phyloP scores from a whole-genome alignment of 441 rosid genomes.

The Hura crepitans region DNA sequence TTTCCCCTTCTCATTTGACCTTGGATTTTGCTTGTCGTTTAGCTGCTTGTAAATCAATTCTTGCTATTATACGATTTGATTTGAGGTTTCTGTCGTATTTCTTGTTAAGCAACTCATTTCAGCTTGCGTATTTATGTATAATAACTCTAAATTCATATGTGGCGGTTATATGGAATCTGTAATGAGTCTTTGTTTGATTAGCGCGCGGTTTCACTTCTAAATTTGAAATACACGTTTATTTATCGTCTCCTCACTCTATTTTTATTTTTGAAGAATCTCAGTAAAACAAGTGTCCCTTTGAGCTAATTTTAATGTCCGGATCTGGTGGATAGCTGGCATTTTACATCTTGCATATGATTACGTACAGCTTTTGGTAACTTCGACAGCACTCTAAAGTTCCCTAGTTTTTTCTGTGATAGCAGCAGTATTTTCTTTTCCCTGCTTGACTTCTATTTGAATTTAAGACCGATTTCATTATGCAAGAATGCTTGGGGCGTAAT shows the following conservation, averaged over 20 bases:
- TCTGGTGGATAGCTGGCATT: conserved; percentile 12
- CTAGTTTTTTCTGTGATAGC: no score
- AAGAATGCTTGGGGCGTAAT: background rate
- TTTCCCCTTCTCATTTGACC: background rate
- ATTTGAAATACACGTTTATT: background rate
- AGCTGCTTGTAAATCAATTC: background rate
- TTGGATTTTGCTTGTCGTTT: background rate
- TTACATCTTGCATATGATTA: no score
- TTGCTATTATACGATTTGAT: background rate
- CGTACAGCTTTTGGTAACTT: no score
- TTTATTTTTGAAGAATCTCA: background rate
- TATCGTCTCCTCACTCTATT: background rate
- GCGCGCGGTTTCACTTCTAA: background rate
- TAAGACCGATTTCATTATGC: background rate
- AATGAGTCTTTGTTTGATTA: background rate
- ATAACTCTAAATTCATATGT: background rate
- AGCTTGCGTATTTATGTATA: background rate
- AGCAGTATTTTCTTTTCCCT: background rate
- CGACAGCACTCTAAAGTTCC: no score
- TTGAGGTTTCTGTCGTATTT: background rate
- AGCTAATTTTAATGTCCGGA: conserved; percentile 13
- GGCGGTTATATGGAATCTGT: background rate
- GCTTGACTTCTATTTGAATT: background rate
- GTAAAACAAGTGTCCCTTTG: background rate
- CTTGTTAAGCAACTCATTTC: background rate